phyloP scores from a whole-genome alignment of 176 grass and related monocot genomes.

The Zoysia pacifica region DNA sequence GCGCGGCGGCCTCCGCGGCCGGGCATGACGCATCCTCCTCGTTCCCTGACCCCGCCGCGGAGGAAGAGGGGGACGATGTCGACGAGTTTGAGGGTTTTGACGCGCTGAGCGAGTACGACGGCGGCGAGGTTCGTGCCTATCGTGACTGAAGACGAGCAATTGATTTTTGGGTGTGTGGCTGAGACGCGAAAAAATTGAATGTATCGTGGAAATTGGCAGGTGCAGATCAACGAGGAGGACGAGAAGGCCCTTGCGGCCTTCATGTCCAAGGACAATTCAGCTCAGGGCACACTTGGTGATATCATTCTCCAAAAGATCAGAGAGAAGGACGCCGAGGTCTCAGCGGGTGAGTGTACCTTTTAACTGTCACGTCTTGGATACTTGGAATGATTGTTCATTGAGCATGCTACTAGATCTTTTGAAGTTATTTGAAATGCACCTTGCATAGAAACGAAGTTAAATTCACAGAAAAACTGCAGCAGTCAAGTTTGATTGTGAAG shows the following conservation, averaged over 20 bases:
- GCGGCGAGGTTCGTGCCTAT: slow-evolving; percentile 47
- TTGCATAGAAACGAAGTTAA: neutral
- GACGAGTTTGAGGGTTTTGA: slow-evolving; percentile 86
- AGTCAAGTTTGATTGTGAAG: no score
- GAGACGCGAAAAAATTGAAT: neutral
- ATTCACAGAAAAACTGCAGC: no score
- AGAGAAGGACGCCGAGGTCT: slow-evolving; percentile 63
- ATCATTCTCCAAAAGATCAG: slow-evolving; percentile 87
- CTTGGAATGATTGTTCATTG: neutral
- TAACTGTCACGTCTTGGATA: neutral
- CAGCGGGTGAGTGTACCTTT: slow-evolving; percentile 41
- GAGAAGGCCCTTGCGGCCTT: slow-evolving; percentile 77
- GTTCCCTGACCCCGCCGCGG: slow-evolving; percentile 34
- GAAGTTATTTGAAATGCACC: neutral
- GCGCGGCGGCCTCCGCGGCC: neutral
- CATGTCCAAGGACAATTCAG: slow-evolving; percentile 58
- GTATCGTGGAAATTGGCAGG: slow-evolving; percentile 29
- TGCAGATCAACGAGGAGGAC: slow-evolving; percentile 87
- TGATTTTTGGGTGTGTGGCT: neutral
- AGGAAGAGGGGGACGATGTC: slow-evolving; percentile 53
- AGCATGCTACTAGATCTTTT: neutral
- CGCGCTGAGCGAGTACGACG: slow-evolving; percentile 68
- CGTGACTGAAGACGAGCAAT: neutral
- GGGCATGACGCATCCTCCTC: slow-evolving; percentile 20
- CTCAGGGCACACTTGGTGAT: slow-evolving; percentile 64